phyloP scores from a whole-genome alignment of 2,329 filamentous ascomycete species.

The Calonectria pseudoturangicola region DNA sequence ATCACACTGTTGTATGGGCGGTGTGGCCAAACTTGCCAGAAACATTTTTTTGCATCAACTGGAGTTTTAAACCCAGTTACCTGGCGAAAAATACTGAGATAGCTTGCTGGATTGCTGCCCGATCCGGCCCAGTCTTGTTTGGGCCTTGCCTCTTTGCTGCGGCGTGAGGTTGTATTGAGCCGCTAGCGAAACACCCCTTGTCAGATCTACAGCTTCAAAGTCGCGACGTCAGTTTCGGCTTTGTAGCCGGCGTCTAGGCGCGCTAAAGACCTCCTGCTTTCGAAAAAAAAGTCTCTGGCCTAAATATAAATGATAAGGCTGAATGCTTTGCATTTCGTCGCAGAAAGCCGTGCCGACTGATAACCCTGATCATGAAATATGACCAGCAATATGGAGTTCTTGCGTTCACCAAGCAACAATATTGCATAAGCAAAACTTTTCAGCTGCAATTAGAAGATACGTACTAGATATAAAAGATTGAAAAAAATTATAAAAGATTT shows the following conservation, averaged over 20 bases:
- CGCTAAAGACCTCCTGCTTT: background rate
- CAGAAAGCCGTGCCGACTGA: background rate
- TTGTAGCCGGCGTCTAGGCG: slow-evolving; percentile 16
- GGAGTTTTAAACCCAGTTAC: background rate
- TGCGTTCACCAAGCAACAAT: background rate
- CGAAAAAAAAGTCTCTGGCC: background rate
- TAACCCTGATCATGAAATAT: background rate
- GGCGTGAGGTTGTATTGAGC: slow-evolving; percentile 22
- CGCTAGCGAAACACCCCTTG: slow-evolving; percentile 35
- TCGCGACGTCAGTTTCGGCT: slow-evolving; percentile 30
- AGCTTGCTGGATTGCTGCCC: background rate
- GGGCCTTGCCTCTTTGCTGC: slow-evolving; percentile 9
- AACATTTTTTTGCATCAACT: background rate
- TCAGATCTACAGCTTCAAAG: slow-evolving; percentile 34
- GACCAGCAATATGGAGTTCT: background rate
- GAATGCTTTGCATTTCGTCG: background rate
- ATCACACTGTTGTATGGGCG: background rate
- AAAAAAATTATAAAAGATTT: background rate
- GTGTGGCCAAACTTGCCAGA: slow-evolving; percentile 10
- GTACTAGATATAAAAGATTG: background rate
- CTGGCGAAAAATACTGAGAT: background rate
- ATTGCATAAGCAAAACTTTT: background rate
- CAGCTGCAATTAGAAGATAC: background rate
- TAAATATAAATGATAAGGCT: background rate
- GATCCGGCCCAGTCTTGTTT: background rate